Conservation (phyloP, 1,139 yeast genomes). For the Trichomonascaceae sp. region DNA sequence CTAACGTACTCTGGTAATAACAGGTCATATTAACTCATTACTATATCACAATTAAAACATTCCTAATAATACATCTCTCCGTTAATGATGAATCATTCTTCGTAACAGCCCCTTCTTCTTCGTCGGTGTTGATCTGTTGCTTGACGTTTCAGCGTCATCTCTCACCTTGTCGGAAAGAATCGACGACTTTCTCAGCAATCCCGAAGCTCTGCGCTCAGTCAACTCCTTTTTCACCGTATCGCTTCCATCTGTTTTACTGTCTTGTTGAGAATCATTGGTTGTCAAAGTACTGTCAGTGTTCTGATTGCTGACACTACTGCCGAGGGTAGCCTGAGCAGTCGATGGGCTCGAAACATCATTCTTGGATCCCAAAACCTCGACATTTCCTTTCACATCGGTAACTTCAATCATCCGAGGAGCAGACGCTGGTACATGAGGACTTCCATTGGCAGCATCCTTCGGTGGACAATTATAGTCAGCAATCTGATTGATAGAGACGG, state of each 20-base stretch:
- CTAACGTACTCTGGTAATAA: not conserved
- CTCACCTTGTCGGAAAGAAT: not conserved
- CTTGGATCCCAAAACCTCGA: not conserved
- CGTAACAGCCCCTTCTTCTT: not conserved
- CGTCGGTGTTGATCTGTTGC: not conserved
- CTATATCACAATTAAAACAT: not conserved
- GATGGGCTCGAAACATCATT: not conserved
- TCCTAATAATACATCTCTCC: not conserved
- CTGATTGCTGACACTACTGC: not conserved
- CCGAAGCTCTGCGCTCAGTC: not conserved
- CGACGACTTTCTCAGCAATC: not conserved
- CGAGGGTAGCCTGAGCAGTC: not conserved
- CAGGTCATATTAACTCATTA: not conserved
- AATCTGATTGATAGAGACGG: constrained; percentile 30
- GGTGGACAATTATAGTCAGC: constrained; percentile 31
- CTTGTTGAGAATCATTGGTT: not conserved
- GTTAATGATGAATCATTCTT: not conserved
- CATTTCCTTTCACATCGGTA: not conserved
- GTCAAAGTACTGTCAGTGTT: not conserved
- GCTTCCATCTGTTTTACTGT: not conserved
- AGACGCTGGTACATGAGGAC: not conserved
- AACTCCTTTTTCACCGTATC: not conserved
- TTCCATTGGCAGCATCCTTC: constrained; percentile 28
- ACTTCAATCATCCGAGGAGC: not conserved
- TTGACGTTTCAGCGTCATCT: not conserved